A percentile compares a stretch with the other conserved stretches of the same genome.
phyloP scores from a whole-genome alignment of 305 asterid genomes.

The Euphrasia arctica region DNA sequence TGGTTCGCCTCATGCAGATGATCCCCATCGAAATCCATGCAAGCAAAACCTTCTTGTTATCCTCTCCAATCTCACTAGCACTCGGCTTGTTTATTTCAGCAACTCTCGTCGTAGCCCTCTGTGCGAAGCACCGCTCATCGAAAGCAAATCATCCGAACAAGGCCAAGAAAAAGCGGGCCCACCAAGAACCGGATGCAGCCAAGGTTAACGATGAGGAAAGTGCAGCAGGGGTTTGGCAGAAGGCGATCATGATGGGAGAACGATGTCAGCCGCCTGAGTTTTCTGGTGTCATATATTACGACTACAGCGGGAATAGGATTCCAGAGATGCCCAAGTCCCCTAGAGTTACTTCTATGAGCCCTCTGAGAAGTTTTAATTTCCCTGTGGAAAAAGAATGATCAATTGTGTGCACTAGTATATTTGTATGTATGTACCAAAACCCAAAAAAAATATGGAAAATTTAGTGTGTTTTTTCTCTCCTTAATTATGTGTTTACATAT shows the following conservation, averaged over 20 bases:
- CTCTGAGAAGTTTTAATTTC: slow-evolving; percentile 35
- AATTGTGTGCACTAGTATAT: slow-evolving; percentile 4
- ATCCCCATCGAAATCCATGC: slow-evolving; percentile 25
- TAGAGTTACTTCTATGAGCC: slow-evolving; percentile 38
- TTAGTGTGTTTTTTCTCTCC: too few relatives aligned
- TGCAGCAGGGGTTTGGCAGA: slow-evolving; percentile 60
- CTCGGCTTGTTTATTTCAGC: slow-evolving; percentile 55
- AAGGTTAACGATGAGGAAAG: slow-evolving; percentile 22
- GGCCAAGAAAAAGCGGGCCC: slow-evolving; percentile 28
- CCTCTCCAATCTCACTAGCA: slow-evolving; percentile 43
- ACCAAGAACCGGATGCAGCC: not conserved
- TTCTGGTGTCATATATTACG: slow-evolving; percentile 72
- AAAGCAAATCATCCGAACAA: slow-evolving; percentile 25
- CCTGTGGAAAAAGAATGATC: slow-evolving; percentile 24
- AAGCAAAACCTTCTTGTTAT: slow-evolving; percentile 14
- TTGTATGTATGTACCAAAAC: too few relatives aligned
- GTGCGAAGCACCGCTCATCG: slow-evolving; percentile 45
- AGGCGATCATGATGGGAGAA: slow-evolving; percentile 84
- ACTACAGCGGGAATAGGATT: slow-evolving; percentile 56
- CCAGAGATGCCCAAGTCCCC: slow-evolving; percentile 82
- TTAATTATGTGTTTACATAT: slow-evolving; percentile 14
- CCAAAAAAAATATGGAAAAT: too few relatives aligned
- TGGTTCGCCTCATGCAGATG: slow-evolving; percentile 52
- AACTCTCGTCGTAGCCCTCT: slow-evolving; percentile 47
- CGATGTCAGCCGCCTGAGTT: slow-evolving; percentile 80